Percentiles rank a stretch among this genome's conserved stretches.
These are phyloP conservation scores for Fonsecaea erecta DNA, from an alignment of 2,329 filamentous ascomycete species.

Conservation along the genomic window DNA sequence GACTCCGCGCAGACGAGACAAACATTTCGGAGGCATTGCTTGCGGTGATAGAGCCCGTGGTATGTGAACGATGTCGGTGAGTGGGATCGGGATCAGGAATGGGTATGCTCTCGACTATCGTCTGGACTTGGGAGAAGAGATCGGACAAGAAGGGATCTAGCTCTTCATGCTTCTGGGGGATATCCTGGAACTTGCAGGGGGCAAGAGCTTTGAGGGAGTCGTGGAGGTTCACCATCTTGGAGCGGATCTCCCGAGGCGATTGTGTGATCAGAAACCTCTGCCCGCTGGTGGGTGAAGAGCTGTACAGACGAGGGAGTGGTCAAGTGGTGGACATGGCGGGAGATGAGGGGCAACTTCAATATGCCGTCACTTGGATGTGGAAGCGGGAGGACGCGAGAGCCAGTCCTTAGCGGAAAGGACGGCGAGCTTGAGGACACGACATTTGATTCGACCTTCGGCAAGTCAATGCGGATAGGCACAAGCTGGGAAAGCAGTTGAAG, in stretches of 20 bases:
- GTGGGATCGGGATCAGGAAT: conserved; percentile 52
- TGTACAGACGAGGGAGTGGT: neutral
- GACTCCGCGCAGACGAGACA: conserved; percentile 56
- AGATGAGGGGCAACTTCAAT: conserved; percentile 8
- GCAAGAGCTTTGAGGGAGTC: conserved; percentile 63
- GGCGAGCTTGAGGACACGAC: conserved; percentile 11
- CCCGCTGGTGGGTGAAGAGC: neutral
- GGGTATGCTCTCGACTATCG: conserved; percentile 78
- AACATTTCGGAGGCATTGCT: conserved; percentile 59
- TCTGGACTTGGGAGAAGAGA: conserved; percentile 70
- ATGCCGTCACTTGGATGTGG: conserved; percentile 1
- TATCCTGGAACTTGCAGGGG: conserved; percentile 59
- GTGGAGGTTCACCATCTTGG: conserved; percentile 61
- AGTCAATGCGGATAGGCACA: neutral
- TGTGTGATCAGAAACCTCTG: neutral
- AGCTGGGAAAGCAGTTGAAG: conserved; percentile 1
- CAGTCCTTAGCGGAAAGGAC: conserved; percentile 4
- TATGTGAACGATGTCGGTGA: conserved; percentile 62
- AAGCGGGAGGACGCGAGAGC: neutral
- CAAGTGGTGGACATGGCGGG: conserved; percentile 14
- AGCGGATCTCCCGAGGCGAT: neutral
- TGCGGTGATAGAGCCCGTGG: conserved; percentile 53
- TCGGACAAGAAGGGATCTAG: conserved; percentile 60
- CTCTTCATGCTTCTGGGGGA: conserved; percentile 53
- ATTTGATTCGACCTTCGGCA: conserved; percentile 7